Conservation (phyloP, 345 rosid species). For the Tarenaya hassleriana region DNA sequence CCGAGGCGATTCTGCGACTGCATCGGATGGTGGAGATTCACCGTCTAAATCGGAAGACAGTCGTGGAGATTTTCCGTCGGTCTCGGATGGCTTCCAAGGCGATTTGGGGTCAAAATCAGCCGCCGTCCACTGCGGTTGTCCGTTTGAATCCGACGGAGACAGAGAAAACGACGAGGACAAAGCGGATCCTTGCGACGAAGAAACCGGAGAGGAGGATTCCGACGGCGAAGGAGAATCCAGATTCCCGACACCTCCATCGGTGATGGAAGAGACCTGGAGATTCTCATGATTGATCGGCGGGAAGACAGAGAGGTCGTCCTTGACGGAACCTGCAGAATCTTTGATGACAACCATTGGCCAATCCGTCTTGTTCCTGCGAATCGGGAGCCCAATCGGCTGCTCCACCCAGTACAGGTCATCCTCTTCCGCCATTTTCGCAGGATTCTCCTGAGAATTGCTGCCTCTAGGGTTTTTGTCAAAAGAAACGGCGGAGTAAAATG, state of each 20-base stretch:
- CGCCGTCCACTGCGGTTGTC: background rate
- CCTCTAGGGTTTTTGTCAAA: background rate
- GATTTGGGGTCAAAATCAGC: background rate
- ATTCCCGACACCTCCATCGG: background rate
- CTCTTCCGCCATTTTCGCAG: slow-evolving; percentile 16
- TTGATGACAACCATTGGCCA: slow-evolving; percentile 32
- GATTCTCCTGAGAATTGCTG: background rate
- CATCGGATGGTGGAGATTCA: slow-evolving; percentile 5
- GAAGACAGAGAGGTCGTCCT: slow-evolving; percentile 29
- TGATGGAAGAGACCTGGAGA: slow-evolving; percentile 23
- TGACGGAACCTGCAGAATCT: slow-evolving; percentile 19
- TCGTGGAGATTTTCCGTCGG: slow-evolving; percentile 3
- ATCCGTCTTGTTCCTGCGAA: background rate
- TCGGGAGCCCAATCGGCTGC: background rate
- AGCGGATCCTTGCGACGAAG: slow-evolving; percentile 6
- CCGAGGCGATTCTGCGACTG: background rate
- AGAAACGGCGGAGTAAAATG: too few relatives aligned
- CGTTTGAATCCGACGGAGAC: slow-evolving; percentile 21
- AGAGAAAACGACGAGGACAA: background rate
- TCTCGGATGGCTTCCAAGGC: slow-evolving; percentile 9
- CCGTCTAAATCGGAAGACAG: background rate
- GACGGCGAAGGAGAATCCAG: slow-evolving; percentile 16
- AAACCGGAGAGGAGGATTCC: background rate
- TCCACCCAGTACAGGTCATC: slow-evolving; percentile 5
- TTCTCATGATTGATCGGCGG: slow-evolving; percentile 47